Base-by-base conservation (phyloP, 176 grass and related monocot species). In the Puccinellia tenuiflora region DNA sequence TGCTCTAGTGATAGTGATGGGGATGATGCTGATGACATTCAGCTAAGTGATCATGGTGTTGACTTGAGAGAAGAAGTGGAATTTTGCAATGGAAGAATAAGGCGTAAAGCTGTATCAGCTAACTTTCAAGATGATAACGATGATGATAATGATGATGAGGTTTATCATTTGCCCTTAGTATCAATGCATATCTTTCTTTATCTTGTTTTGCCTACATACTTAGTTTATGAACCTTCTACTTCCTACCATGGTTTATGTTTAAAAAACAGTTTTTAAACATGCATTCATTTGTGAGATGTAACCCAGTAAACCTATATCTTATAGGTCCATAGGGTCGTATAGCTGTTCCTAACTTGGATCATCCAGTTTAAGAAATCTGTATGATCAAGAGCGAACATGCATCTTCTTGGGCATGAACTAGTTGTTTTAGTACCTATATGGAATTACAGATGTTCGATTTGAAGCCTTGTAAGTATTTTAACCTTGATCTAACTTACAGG, bases 31-130 rank as follows among this genome's bases (percentile, higher is more conserved):
- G 88, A 84, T 59, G 71, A 64, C 20, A 26, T 48, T 71, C 76
- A 87, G n/a, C 43, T 34, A 79, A 77, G 81, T 68, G 51, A 76
- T 77, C 80, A 21, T 68, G 79, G 31, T 17, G 76, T 68, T 80
- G 90, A 86, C 70, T 81, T 99, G 78, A 94, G 84, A 76, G 96
- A 95, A 86, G 30, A 92, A 83, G 73, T 92, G 48, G 91, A 93
- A 65, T 69, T 85, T 75, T 81, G 48, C 15, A 51, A 88, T 78
- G 96, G 93, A 80, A 93, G 93, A 81, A 56, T 92, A 60, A 96
- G 96, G 86, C 87, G 91, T 85, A 99, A 84, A 91, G 96, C 86
- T 55, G 82, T 93, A 37, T 96, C 89, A 56, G 34, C 89, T 90
- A 85, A 97, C 47, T 97, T 90, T 94, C 57, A 75, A 70, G 94